Evolutionary conservation across 2,329 filamentous ascomycete genomes (phyloP), one percentile per base, ranked within the genome.

Genomic region (Fusarium graminum): DNA sequence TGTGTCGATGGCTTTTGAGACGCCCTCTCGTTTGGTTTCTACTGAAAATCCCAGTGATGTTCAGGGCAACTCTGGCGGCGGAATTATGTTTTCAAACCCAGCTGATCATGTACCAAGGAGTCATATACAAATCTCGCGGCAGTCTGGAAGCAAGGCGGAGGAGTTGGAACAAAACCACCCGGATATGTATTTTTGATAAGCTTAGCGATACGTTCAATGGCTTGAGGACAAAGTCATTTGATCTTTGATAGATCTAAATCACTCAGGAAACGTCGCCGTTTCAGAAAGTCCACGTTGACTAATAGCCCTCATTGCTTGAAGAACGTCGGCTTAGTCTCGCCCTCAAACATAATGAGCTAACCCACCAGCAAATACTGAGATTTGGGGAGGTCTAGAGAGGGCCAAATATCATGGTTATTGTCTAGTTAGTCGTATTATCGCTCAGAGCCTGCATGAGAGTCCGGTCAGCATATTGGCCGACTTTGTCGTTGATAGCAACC

Each of bases 401-500:
- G 43, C 60, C 2, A 54, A 65, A 32, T 73, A 68, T 32, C 74
- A 76, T 11, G 77, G 76, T 0, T 77, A 79, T 43, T 70, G 67
- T 13, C 51, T 73, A 26, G 43, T 76, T 10, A 71, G 72, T 5
- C 62, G 69, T 5, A 69, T 67, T 8, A 67, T 79, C 12, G 68
- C 74, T 2, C 44, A 66, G 50, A 40, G 70, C 2, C 59, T 74
- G 19, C 47, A 34, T 1, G 39, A 63, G 1, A 63, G 45, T 2
- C 50, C 34, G 3, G 50, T 7, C 5, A 51, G 6, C 12, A 22
- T 4, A 22, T 52, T 82, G 19, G 57, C 73, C 4, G 79, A 80
- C 44, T 63, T 83, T 4, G 34, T 76, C 7, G 14, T 81, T 7
- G 75, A 80, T 42, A 70, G 58, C 6, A 67, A 76, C 39, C 41